Conservation (phyloP, 2,329 filamentous ascomycete genomes). For the Eutypa lata region DNA sequence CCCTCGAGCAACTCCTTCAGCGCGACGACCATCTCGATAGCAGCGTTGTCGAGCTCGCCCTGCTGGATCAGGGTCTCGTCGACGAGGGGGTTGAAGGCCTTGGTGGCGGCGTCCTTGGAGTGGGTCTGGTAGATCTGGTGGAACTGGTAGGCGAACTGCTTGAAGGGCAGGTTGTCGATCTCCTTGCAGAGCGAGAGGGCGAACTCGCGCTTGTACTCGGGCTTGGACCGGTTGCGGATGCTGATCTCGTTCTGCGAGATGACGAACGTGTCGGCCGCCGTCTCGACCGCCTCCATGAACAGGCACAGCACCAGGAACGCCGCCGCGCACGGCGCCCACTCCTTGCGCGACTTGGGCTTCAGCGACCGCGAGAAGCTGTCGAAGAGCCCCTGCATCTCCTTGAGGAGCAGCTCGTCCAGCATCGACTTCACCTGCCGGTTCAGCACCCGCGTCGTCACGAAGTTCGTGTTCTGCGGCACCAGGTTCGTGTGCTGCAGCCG, state of each 20-base stretch:
- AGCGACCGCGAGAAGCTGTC: constrained; percentile 50
- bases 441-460: constrained; percentile 51
- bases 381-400: constrained; percentile 50
- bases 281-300: constrained; percentile 57
- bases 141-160: constrained; percentile 59
- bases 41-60: constrained; percentile 44
- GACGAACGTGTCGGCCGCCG: constrained; percentile 50
- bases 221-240: constrained; percentile 32
- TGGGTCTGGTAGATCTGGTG: constrained; percentile 59
- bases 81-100: constrained; percentile 54
- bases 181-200: constrained; percentile 47
- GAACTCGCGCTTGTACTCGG: constrained; percentile 37
- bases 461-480: constrained; percentile 40
- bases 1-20: constrained; percentile 44
- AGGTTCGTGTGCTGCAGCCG: constrained; percentile 39
- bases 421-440: constrained; percentile 55
- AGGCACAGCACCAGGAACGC: constrained; percentile 55
- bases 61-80: constrained; percentile 36
- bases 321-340: constrained; percentile 56
- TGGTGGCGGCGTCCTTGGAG: constrained; percentile 43
- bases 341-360: constrained; percentile 49
- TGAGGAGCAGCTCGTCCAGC: constrained; percentile 52
- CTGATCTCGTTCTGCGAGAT: constrained; percentile 49
- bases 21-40: constrained; percentile 42
- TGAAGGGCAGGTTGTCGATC: constrained; percentile 58